phyloP scores from a whole-genome alignment of 495 filamentous ascomycete species.

The Arthonia radiata region DNA sequence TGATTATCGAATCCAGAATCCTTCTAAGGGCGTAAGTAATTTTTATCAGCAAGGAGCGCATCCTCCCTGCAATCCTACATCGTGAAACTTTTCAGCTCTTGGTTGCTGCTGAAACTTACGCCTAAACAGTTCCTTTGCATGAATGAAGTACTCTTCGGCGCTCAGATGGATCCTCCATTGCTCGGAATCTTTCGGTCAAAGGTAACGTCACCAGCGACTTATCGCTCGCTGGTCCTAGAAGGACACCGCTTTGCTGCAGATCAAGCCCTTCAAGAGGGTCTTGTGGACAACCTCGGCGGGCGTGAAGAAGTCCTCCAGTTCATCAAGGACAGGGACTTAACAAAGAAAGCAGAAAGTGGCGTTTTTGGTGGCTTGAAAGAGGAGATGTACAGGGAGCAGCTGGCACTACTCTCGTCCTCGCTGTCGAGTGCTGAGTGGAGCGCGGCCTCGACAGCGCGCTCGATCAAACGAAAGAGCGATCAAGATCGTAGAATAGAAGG shows the following conservation, averaged over 20 bases:
- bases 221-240: conserved; percentile 41
- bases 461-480: too few species aligned
- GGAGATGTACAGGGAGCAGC: conserved; percentile 43
- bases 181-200: conserved; percentile 48
- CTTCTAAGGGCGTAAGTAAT: conserved; percentile 31
- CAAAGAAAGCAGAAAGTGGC: conserved; percentile 30
- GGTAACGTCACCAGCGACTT: conserved; percentile 22
- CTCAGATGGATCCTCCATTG: conserved; percentile 47
- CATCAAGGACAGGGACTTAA: conserved; percentile 27
- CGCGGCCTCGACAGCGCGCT: too few species aligned
- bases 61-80: too few species aligned
- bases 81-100: too few species aligned
- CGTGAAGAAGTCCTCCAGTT: conserved; percentile 31
- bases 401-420: too few species aligned
- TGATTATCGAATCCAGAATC: conserved; percentile 58
- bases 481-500: too few species aligned
- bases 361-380: conserved; percentile 43
- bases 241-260: conserved; percentile 35
- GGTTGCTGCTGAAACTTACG: too few species aligned
- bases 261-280: conserved; percentile 32
- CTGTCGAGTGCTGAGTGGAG: too few species aligned
- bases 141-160: conserved; percentile 58
- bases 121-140: conserved; percentile 53
- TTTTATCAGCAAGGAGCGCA: too few species aligned
- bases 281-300: conserved; percentile 44